Conservation (phyloP, 345 rosid genomes). For the Luvunga scandens region DNA sequence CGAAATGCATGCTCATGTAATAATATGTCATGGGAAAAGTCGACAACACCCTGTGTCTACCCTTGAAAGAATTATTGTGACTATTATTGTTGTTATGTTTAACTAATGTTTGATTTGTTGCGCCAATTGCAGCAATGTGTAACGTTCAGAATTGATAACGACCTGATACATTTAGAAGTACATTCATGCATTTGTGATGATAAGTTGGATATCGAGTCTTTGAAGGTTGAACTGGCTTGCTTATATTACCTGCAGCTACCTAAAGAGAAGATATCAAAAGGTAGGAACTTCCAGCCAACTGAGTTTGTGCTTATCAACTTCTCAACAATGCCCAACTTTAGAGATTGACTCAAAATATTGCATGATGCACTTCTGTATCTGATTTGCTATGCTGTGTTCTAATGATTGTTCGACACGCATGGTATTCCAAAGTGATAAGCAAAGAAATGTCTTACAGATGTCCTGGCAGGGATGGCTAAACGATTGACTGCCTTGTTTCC, state of each 20-base stretch:
- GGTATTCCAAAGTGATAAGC: background rate
- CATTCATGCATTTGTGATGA: conserved; percentile 35
- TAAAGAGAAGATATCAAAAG: conserved; percentile 67
- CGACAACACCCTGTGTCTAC: background rate
- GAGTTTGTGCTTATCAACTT: background rate
- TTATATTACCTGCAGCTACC: conserved; percentile 79
- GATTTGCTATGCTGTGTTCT: background rate
- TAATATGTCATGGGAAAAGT: background rate
- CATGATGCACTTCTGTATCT: background rate
- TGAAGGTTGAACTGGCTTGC: conserved; percentile 84
- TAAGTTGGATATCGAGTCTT: conserved; percentile 43
- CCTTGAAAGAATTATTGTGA: background rate
- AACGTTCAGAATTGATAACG: conserved; percentile 56
- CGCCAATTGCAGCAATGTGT: conserved; percentile 49
- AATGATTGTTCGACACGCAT: background rate
- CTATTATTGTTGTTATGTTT: background rate
- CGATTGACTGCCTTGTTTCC: background rate
- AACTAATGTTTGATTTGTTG: conserved; percentile 18
- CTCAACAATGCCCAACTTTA: background rate
- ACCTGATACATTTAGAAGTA: conserved; percentile 37
- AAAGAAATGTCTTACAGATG: background rate
- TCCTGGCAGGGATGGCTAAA: background rate
- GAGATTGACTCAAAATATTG: background rate
- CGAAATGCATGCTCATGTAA: background rate
- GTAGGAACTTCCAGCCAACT: conserved; percentile 31